A percentile compares a stretch with the other conserved stretches of the same genome.
Evolutionary conservation across 2,329 filamentous ascomycete species (phyloP).

Genomic region (Epichloe glyceriae): DNA sequence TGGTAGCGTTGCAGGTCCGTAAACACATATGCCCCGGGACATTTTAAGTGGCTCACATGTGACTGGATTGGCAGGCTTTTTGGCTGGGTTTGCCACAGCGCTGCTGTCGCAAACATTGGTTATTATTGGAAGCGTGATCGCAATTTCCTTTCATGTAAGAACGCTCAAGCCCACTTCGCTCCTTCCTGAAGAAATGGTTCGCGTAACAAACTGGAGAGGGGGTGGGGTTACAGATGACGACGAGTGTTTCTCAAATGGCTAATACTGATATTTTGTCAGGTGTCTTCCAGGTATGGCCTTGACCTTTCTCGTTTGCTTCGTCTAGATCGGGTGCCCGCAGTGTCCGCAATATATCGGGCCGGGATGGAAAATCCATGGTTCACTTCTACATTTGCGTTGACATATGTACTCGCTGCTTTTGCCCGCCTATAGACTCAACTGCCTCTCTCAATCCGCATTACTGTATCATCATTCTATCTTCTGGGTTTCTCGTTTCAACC

Average conservation of each 20-base stretch:
- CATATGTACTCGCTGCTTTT: conserved; percentile 52
- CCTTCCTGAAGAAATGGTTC: not conserved
- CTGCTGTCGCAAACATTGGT: conserved; percentile 60
- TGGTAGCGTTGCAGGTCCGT: conserved; percentile 38
- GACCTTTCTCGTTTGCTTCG: conserved; percentile 25
- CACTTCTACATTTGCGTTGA: conserved; percentile 56
- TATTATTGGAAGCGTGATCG: conserved; percentile 50
- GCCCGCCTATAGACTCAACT: conserved; percentile 32
- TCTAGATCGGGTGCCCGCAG: conserved; percentile 20
- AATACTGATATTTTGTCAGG: conserved; percentile 9
- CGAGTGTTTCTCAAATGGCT: not conserved
- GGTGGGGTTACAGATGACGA: not conserved
- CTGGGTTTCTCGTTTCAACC: conserved; percentile 79
- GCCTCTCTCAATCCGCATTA: not conserved
- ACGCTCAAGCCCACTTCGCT: not conserved
- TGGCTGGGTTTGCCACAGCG: conserved; percentile 51
- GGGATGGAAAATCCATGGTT: conserved; percentile 48
- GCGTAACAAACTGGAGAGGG: not conserved
- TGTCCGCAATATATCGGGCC: conserved; percentile 31
- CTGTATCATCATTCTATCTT: conserved; percentile 18
- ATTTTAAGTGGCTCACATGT: not conserved
- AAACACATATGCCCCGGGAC: not conserved
- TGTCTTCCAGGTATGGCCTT: conserved; percentile 31
- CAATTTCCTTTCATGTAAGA: conserved; percentile 50
- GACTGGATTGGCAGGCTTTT: conserved; percentile 34